Percentiles rank a stretch among this genome's conserved stretches.
These are phyloP conservation scores for Xerocomus potaroensis DNA, from an alignment of 768 basidiomycete genomes.

Conservation along the genomic window DNA sequence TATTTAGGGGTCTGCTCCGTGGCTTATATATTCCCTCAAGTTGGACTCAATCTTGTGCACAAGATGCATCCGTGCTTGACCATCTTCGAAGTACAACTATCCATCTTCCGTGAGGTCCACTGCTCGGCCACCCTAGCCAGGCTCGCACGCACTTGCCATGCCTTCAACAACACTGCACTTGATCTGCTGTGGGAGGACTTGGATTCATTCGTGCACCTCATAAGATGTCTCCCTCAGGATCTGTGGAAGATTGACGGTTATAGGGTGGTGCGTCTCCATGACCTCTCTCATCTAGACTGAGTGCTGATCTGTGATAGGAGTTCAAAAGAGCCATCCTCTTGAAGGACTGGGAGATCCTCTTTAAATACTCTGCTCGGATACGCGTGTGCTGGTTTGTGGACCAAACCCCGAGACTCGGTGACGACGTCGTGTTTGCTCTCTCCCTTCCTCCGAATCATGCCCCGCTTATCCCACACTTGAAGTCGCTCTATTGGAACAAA, in stretches of 20 bases:
- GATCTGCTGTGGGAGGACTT: slow-evolving; percentile 23
- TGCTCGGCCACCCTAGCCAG: slow-evolving; percentile 9
- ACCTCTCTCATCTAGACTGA: slow-evolving; percentile 1
- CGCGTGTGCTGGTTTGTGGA: slow-evolving; percentile 7
- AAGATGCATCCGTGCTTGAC: slow-evolving; percentile 27
- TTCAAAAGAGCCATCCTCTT: slow-evolving; percentile 25
- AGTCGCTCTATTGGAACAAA: slow-evolving; percentile 17
- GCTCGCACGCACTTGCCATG: slow-evolving; percentile 25
- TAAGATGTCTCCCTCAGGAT: slow-evolving; percentile 26
- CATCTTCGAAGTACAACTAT: slow-evolving; percentile 26
- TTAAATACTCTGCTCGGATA: slow-evolving; percentile 22
- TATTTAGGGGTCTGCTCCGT: no score
- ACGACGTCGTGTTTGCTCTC: slow-evolving; percentile 23
- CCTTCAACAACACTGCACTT: slow-evolving; percentile 20
- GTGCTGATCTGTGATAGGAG: slow-evolving; percentile 15
- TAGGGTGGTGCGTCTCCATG: slow-evolving; percentile 12
- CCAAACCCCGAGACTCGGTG: slow-evolving; percentile 7
- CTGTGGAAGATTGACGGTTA: slow-evolving; percentile 20
- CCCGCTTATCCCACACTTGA: slow-evolving; percentile 22
- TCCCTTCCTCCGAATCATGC: slow-evolving; percentile 19
- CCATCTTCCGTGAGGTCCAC: slow-evolving; percentile 19
- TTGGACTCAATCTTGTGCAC: no score
- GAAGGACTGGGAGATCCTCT: slow-evolving; percentile 28
- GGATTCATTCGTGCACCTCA: slow-evolving; percentile 19
- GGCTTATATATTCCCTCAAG: no score